phyloP scores from a whole-genome alignment of 2,329 filamentous ascomycete genomes.

The Claviceps sp. region DNA sequence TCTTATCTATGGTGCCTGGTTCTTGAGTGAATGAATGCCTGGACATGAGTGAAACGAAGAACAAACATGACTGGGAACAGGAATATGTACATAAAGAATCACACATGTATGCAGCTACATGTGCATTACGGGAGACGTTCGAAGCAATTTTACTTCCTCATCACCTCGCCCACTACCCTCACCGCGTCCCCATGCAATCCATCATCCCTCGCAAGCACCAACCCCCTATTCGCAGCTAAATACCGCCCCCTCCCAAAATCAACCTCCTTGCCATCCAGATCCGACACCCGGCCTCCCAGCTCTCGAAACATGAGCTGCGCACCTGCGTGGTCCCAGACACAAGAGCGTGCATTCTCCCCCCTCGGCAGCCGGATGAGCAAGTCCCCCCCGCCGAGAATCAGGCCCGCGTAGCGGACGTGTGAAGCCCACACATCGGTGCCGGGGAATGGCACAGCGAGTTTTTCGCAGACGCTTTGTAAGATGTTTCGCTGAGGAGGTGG shows the following conservation, averaged over 20 bases:
- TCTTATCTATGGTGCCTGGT: not conserved
- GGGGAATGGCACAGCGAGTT: constrained; percentile 20
- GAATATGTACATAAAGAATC: too few relatives aligned
- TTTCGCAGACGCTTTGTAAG: constrained; percentile 14
- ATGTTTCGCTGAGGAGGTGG: constrained; percentile 20
- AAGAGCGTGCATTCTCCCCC: constrained; percentile 11
- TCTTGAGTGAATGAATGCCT: too few relatives aligned
- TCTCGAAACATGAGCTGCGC: constrained; percentile 44
- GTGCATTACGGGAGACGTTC: not conserved
- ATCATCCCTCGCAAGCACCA: constrained; percentile 29
- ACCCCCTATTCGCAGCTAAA: constrained; percentile 19
- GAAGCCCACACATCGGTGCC: constrained; percentile 27
- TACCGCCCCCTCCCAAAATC: constrained; percentile 24
- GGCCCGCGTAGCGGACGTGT: constrained; percentile 24
- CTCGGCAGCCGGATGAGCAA: constrained; percentile 20
- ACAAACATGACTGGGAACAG: too few relatives aligned
- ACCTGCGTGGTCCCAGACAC: constrained; percentile 42
- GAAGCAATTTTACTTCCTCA: not conserved
- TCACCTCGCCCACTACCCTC: constrained; percentile 11
- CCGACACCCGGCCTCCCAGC: constrained; percentile 39
- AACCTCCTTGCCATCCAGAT: constrained; percentile 25
- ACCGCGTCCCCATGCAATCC: constrained; percentile 29
- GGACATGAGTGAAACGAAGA: too few relatives aligned
- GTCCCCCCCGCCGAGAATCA: constrained; percentile 24
- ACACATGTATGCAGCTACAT: not conserved